phyloP scores from a whole-genome alignment of 345 rosid species.

The Populus alba region DNA sequence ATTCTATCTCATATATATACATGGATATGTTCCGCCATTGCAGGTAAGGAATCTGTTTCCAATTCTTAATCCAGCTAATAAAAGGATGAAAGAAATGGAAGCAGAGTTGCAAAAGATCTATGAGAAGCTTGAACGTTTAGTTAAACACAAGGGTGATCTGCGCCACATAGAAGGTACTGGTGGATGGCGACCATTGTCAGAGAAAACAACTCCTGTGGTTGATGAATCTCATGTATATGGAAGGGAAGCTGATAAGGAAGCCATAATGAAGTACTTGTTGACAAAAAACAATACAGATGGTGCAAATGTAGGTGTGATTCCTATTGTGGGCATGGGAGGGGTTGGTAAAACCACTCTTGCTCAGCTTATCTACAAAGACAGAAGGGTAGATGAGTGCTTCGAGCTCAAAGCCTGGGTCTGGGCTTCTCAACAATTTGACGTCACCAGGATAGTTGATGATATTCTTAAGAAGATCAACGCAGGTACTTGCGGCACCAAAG shows the following conservation, averaged over 20 bases:
- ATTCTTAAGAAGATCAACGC: not conserved
- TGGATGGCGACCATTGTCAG: not conserved
- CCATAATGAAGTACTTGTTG: not conserved
- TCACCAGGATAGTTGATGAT: not conserved
- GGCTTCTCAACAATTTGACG: conserved; percentile 3
- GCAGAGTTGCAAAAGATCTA: not conserved
- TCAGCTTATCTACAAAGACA: conserved; percentile 4
- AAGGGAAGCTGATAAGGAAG: conserved; percentile 22
- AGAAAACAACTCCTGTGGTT: conserved; percentile 1
- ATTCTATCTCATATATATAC: not conserved
- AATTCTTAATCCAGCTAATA: not conserved
- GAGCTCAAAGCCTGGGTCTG: conserved; percentile 3
- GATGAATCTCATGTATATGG: conserved; percentile 10
- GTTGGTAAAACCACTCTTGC: conserved; percentile 22
- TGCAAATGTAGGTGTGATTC: conserved; percentile 3
- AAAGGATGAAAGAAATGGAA: not conserved
- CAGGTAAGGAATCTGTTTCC: conserved; percentile 11
- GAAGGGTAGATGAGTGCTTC: conserved; percentile 1
- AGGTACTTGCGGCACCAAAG: not conserved
- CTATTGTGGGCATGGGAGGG: conserved; percentile 20
- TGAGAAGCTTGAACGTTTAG: conserved; percentile 11
- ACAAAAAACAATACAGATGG: not conserved
- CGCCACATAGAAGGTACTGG: not conserved
- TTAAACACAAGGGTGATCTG: conserved; percentile 4
- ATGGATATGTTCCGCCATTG: too few relatives aligned